phyloP scores from a whole-genome alignment of 2,329 filamentous ascomycete genomes.

The Dothideomycetes sp. region DNA sequence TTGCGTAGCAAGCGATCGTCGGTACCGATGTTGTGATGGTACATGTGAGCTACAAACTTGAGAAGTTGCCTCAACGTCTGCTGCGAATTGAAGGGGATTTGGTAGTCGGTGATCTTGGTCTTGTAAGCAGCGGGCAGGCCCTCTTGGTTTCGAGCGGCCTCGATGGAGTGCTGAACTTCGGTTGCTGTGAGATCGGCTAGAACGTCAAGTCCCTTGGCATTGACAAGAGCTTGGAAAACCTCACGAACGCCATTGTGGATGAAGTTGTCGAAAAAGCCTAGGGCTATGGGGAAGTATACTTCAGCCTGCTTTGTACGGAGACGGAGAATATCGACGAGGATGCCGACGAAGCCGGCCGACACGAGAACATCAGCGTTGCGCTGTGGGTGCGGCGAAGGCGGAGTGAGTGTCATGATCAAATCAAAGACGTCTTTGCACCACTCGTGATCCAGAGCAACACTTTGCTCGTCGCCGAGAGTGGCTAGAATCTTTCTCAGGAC shows the following conservation, averaged over 20 bases:
- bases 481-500: slow-evolving; percentile 83
- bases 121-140: slow-evolving; percentile 64
- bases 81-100: slow-evolving; percentile 86
- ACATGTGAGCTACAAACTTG: slow-evolving; percentile 93
- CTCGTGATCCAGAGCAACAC: slow-evolving; percentile 62
- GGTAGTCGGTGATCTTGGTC: slow-evolving; percentile 81
- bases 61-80: slow-evolving; percentile 88
- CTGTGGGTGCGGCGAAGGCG: slow-evolving; percentile 48
- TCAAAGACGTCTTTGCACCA: slow-evolving; percentile 88
- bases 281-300: slow-evolving; percentile 70
- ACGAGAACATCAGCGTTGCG: slow-evolving; percentile 77
- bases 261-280: slow-evolving; percentile 81
- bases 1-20: slow-evolving; percentile 87
- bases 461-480: slow-evolving; percentile 57
- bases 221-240: slow-evolving; percentile 74
- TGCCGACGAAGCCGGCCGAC: slow-evolving; percentile 77
- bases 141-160: slow-evolving; percentile 55
- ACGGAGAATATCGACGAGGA: slow-evolving; percentile 79
- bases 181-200: slow-evolving; percentile 79
- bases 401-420: slow-evolving; percentile 64
- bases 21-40: slow-evolving; percentile 67
- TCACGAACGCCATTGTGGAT: slow-evolving; percentile 71
- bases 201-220: slow-evolving; percentile 75
- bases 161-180: slow-evolving; percentile 62
- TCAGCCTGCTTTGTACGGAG: slow-evolving; percentile 74